Conservation (phyloP, 768 basidiomycete species). For the Mycena rebaudengoi region DNA sequence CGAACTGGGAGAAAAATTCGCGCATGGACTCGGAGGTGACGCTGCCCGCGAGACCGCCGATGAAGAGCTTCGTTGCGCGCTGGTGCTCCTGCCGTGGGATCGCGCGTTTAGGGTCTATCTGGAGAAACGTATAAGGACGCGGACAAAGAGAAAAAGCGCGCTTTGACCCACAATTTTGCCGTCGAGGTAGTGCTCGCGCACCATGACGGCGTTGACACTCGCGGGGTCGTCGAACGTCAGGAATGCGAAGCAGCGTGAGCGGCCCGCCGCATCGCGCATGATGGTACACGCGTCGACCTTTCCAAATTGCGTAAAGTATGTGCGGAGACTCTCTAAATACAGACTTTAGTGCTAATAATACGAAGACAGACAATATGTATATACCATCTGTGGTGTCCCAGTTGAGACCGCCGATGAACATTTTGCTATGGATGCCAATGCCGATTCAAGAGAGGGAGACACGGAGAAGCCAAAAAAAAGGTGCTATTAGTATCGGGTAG, state of each 20-base stretch:
- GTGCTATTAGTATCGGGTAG: conserved; percentile 85
- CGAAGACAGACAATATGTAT: conserved; percentile 50
- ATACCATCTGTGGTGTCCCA: conserved; percentile 99
- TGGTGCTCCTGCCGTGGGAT: conserved; percentile 97
- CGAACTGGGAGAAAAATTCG: conserved; percentile 92
- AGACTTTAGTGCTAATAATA: conserved; percentile 51
- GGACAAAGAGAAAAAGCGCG: conserved; percentile 17
- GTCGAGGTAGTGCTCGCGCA: conserved; percentile 92
- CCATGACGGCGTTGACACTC: conserved; percentile 96
- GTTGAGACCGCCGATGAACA: conserved; percentile 99
- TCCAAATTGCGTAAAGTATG: conserved; percentile 96
- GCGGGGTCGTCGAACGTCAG: conserved; percentile 94
- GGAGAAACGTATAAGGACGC: conserved; percentile 14
- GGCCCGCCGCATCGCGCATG: conserved; percentile 95
- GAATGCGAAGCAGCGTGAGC: conserved; percentile 98
- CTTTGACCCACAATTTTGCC: conserved; percentile 95
- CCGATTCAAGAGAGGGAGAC: conserved; percentile 33
- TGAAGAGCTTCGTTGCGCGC: conserved; percentile 93
- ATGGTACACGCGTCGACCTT: conserved; percentile 98
- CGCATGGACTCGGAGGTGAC: conserved; percentile 96
- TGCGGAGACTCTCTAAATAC: conserved; percentile 73
- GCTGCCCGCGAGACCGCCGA: conserved; percentile 90
- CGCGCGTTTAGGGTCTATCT: conserved; percentile 99
- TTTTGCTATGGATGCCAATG: conserved; percentile 79
- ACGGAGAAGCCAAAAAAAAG: conserved; percentile 54